These are phyloP conservation scores for Serendipita sp. DNA, from an alignment of 1,284 basidiomycete species.

Conservation along the genomic window DNA sequence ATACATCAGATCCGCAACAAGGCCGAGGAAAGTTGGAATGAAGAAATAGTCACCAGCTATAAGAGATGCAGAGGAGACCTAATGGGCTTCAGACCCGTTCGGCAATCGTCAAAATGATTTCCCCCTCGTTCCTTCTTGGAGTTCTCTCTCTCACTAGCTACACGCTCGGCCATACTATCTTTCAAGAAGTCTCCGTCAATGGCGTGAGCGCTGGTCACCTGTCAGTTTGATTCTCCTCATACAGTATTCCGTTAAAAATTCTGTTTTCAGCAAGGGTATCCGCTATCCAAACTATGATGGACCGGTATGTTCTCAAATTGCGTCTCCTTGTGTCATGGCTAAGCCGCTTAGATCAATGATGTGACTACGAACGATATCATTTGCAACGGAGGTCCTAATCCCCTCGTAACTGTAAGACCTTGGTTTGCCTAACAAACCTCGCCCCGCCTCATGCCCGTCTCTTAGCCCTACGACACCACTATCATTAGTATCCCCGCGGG, in stretches of 20 bases:
- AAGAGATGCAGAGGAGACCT: too few relatives aligned
- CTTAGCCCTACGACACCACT: constrained; percentile 1
- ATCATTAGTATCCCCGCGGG: constrained; percentile 12
- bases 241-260: not conserved
- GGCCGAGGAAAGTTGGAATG: too few relatives aligned
- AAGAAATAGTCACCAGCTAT: too few relatives aligned
- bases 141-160: not conserved
- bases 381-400: constrained; percentile 35
- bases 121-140: constrained; percentile 11
- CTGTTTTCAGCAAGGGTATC: constrained; percentile 25
- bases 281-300: constrained; percentile 37
- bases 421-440: not conserved
- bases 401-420: constrained; percentile 23
- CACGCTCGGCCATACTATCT: constrained; percentile 16
- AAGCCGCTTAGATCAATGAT: constrained; percentile 25
- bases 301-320: constrained; percentile 13
- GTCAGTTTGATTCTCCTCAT: not conserved
- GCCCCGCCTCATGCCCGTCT: not conserved
- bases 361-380: constrained; percentile 39
- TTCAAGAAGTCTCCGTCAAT: constrained; percentile 31
- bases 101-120: not conserved
- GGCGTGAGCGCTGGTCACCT: constrained; percentile 32
- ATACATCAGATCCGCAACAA: too few relatives aligned
- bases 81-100: too few relatives aligned
- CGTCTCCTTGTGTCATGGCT: not conserved